phyloP scores from a whole-genome alignment of 2,329 filamentous ascomycete genomes.

The Myriosclerotinia curreyana region DNA sequence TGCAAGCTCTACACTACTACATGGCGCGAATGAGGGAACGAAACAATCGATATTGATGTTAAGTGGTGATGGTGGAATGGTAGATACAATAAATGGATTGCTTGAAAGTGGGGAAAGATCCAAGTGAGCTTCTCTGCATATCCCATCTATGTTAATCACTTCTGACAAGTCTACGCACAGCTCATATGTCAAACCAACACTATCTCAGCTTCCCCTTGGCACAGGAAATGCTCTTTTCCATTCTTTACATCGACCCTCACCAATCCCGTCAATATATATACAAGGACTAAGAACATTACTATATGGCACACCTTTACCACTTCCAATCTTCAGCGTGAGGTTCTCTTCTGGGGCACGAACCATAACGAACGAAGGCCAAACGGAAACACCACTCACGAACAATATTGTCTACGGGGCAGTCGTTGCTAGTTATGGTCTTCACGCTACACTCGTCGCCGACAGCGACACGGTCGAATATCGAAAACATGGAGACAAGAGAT shows the following conservation, averaged over 20 bases:
- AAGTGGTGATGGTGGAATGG: slow-evolving; percentile 82
- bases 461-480: slow-evolving; percentile 83
- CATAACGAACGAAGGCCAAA: slow-evolving; percentile 41
- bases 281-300: slow-evolving; percentile 57
- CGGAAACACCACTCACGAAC: slow-evolving; percentile 30
- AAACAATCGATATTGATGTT: slow-evolving; percentile 69
- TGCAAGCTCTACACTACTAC: slow-evolving; percentile 49
- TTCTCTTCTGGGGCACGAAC: slow-evolving; percentile 56
- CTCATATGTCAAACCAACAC: slow-evolving; percentile 41
- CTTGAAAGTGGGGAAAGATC: slow-evolving; percentile 33
- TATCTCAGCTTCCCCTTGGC: slow-evolving; percentile 59
- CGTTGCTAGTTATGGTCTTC: slow-evolving; percentile 86
- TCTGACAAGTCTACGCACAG: slow-evolving; percentile 24
- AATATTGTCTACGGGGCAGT: slow-evolving; percentile 66
- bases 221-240: slow-evolving; percentile 65
- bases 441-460: slow-evolving; percentile 84
- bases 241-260: slow-evolving; percentile 51
- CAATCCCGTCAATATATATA: slow-evolving; percentile 44
- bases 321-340: slow-evolving; percentile 61
- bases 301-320: slow-evolving; percentile 49
- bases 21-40: slow-evolving; percentile 47
- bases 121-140: slow-evolving; percentile 27
- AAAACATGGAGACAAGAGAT: slow-evolving; percentile 71
- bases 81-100: slow-evolving; percentile 75
- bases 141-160: slow-evolving; percentile 27